phyloP scores from a whole-genome alignment of 495 filamentous ascomycete genomes.

The Neurospora pannonica region DNA sequence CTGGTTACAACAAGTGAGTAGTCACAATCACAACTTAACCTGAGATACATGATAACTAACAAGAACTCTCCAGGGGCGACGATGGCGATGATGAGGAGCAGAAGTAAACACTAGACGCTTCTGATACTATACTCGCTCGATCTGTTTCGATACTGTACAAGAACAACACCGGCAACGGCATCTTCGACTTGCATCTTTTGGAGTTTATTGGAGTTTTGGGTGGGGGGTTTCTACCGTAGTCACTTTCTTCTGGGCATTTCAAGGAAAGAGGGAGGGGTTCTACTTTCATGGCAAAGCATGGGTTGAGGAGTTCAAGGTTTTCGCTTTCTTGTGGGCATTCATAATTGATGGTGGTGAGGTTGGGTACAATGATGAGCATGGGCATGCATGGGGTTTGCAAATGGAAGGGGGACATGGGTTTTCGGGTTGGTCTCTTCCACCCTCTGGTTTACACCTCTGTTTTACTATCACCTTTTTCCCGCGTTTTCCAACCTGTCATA shows the following conservation, averaged over 20 bases:
- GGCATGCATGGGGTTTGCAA: neutral
- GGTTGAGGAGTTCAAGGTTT: neutral
- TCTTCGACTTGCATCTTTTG: neutral
- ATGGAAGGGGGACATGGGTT: neutral
- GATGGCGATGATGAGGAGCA: slow-evolving; percentile 23
- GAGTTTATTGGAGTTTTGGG: neutral
- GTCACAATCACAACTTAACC: neutral
- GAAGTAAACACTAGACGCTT: slow-evolving; percentile 9
- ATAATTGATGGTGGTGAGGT: neutral
- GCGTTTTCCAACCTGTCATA: neutral
- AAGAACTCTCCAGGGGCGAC: slow-evolving; percentile 38
- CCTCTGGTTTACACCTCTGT: neutral
- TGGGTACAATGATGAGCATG: neutral
- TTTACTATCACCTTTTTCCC: neutral
- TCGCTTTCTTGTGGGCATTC: neutral
- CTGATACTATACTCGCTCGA: neutral
- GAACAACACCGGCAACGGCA: neutral
- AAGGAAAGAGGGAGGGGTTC: neutral
- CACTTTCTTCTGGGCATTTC: neutral
- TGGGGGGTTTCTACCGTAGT: neutral
- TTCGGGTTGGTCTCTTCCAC: neutral
- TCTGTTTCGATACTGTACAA: neutral
- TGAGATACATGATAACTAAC: slow-evolving; percentile 17
- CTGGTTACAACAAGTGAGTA: slow-evolving; percentile 36
- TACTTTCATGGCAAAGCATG: neutral